phyloP scores from a whole-genome alignment of 2,329 filamentous ascomycete genomes.

The Chrysoporthe puriensis region DNA sequence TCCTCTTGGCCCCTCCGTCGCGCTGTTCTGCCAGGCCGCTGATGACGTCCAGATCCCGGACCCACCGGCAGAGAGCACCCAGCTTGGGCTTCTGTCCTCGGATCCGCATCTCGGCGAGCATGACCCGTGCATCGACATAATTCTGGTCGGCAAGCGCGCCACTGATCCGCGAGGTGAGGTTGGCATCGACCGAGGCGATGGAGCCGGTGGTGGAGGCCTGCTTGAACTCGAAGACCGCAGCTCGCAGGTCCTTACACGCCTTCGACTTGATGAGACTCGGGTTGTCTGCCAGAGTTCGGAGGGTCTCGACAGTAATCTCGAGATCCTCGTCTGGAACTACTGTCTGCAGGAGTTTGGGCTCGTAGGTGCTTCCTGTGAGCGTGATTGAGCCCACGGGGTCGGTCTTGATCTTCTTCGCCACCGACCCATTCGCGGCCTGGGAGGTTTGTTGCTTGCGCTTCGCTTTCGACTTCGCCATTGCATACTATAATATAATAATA shows the following conservation, averaged over 20 bases:
- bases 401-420: slow-evolving; percentile 26
- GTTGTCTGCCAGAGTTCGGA: slow-evolving; percentile 42
- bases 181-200: slow-evolving; percentile 59
- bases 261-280: slow-evolving; percentile 70
- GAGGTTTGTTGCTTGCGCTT: slow-evolving; percentile 26
- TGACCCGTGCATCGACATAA: slow-evolving; percentile 65
- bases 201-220: slow-evolving; percentile 70
- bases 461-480: slow-evolving; percentile 26
- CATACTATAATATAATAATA: background rate
- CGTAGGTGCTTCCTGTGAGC: slow-evolving; percentile 13
- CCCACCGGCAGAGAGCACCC: slow-evolving; percentile 72
- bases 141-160: slow-evolving; percentile 68
- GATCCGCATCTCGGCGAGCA: slow-evolving; percentile 72
- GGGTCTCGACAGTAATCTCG: slow-evolving; percentile 28
- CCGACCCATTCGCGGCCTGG: slow-evolving; percentile 11
- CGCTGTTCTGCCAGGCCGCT: slow-evolving; percentile 65
- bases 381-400: background rate
- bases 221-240: slow-evolving; percentile 70
- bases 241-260: slow-evolving; percentile 66
- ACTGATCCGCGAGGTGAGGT: slow-evolving; percentile 68
- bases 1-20: slow-evolving; percentile 46
- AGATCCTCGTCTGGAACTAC: slow-evolving; percentile 28
- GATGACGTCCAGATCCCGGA: slow-evolving; percentile 70
- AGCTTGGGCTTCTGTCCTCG: slow-evolving; percentile 67
- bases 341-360: slow-evolving; percentile 24